Evolutionary conservation across 164 flowering plant species (phyloP), one percentile per base, ranked within the genome.

Genomic region (Litsea cubeba): DNA sequence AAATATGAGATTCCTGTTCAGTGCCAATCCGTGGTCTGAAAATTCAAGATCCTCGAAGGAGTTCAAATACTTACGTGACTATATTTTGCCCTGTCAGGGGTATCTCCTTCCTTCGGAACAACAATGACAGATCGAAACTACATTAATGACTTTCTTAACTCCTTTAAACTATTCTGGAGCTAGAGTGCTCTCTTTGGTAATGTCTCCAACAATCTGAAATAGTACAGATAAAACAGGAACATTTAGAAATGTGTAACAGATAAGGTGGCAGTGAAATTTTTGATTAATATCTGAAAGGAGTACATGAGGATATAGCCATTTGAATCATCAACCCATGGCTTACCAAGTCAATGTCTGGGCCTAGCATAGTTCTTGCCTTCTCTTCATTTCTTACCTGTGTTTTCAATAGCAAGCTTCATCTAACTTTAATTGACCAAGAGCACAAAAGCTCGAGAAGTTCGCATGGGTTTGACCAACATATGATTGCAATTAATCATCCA

Each of bases 71-170:
- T 65, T 85, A 93, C 98, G 80, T 95, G 99, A 82, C 91, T 91
- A 83, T 95, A 95, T 77, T 95, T 95, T 75, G 84, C 91, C 81
- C 99, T 86, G 66, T 93, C 97, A 81, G 98, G 96, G 79, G 99
- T 93, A 83, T 95, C 98, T 24, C 98, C 99, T 85, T 95, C 99
- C 83, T 95, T 95, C 26, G 98, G 98, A 26, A 98, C 98, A 79
- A 93, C 92, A 79, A 95, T 95, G 72, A 93, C 98, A 76, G n/a
- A n/a, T n/a, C n/a, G 98, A 95, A 79, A 77, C 94, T 79, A 92
- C 92, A 86, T 88, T 93, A 18, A 95, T 88, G 30, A 95, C 95
- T 81, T 86, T 91, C 76, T 79, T 89, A 73, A 95, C 97, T 78
- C 98, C 98, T 83, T 88, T 89, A 76, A 95, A 95, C 77, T 88